Base-by-base conservation (phyloP, 371 early-diverging fungal species). In the Circinella minor region DNA sequence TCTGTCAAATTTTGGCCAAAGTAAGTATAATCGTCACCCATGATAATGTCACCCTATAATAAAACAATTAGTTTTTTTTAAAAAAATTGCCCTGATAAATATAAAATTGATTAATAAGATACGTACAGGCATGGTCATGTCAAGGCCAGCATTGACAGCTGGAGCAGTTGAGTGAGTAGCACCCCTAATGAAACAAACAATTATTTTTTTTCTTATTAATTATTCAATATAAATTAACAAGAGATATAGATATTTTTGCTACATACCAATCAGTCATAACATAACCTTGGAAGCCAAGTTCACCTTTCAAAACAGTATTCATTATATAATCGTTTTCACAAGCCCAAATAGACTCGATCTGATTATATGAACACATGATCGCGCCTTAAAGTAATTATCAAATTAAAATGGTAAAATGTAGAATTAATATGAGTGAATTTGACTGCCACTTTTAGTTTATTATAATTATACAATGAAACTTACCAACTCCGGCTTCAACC, bases 111-210 rank as follows among this genome's bases (percentile, higher is more conserved):
- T 51, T 15, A 51, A 13, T 5, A 17, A 2, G 27, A 27, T 18
- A 57, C 57, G 6, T 57, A 57, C 78, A 51, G 88, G 85, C 86
- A 87, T 86, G 46, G 79, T 76, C 82, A 86, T 80, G 68, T 83
- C 88, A 27, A 80, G 68, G 18, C 86, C 82, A 49, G 68, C 77
- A 59, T 81, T 75, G 15, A 75, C 80, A 48, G 78, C 63, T 20
- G 48, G 67, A 18, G 54, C 65, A 18, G 71, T 69, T 11, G 74
- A 74, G 43, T 69, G 69, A 4, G 74, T 70, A 36, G 77, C 77
- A 14, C 63, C 63, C 57, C 51, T 51, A 51, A 51, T 13, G 15
- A 51, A 13, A 51, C 1, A 4, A 51, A 51, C 8, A 15, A 51
- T 51, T 13, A 51, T 17, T 15, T 1, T 51, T 51, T 15, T 13